These are phyloP conservation scores for Naematelia aurantialba DNA, from an alignment of 768 basidiomycete genomes.

Conservation along the genomic window DNA sequence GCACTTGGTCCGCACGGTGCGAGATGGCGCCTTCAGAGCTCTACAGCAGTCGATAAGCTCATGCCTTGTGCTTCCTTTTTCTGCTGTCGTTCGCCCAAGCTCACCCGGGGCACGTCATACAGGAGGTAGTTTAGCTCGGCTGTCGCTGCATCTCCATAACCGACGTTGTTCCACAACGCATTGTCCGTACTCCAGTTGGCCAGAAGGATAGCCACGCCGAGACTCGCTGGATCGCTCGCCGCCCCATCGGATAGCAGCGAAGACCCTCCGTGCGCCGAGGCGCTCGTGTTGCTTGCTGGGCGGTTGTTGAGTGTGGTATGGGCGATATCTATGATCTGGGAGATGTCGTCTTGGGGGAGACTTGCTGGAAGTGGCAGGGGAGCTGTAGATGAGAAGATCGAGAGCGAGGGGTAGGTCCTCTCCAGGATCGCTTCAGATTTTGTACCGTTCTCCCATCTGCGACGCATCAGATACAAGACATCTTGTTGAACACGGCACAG, in stretches of 20 bases:
- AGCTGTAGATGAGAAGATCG: constrained; percentile 30
- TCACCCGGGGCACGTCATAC: constrained; percentile 43
- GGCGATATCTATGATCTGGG: constrained; percentile 37
- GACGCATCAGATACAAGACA: neutral
- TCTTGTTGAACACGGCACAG: constrained; percentile 2
- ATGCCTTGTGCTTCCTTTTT: neutral
- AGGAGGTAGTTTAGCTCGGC: constrained; percentile 41
- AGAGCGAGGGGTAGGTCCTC: constrained; percentile 39
- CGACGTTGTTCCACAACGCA: constrained; percentile 34
- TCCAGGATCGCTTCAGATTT: constrained; percentile 43
- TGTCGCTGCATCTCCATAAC: constrained; percentile 41
- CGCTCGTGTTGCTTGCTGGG: constrained; percentile 16
- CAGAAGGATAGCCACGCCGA: constrained; percentile 40
- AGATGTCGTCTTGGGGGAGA: constrained; percentile 23
- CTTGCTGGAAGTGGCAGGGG: constrained; percentile 23
- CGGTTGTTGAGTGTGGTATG: constrained; percentile 41
- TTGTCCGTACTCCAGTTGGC: constrained; percentile 31
- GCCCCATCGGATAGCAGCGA: constrained; percentile 41
- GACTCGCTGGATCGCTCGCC: constrained; percentile 48
- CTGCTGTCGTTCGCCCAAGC: constrained; percentile 9
- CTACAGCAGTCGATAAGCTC: constrained; percentile 6
- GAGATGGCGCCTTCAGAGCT: constrained; percentile 53
- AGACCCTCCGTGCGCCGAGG: constrained; percentile 9
- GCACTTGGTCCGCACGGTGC: constrained; percentile 49
- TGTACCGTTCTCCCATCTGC: constrained; percentile 48